A percentile compares a stretch with the other conserved stretches of the same genome.
phyloP scores from a whole-genome alignment of 345 rosid genomes.

The Arabis alpina region DNA sequence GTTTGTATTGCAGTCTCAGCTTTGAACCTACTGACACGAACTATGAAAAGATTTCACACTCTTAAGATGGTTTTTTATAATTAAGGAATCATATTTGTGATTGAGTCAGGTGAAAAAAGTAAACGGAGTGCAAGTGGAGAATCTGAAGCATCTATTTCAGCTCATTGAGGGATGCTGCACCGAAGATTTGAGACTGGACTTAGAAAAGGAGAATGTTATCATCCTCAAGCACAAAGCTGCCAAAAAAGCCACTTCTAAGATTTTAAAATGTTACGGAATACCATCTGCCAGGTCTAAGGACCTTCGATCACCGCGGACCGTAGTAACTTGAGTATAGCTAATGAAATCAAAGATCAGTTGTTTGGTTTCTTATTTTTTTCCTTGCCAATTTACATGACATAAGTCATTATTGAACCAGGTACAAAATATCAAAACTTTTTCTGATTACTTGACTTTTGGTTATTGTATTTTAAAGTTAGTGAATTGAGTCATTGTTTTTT shows the following conservation, averaged over 20 bases:
- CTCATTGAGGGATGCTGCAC: conserved; percentile 54
- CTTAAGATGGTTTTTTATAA: no score
- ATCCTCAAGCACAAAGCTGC: conserved; percentile 51
- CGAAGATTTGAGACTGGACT: conserved; percentile 59
- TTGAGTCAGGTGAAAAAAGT: conserved; percentile 70
- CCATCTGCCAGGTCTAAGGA: conserved; percentile 58
- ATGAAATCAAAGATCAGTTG: not conserved
- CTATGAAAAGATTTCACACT: not conserved
- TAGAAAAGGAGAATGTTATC: conserved; percentile 67
- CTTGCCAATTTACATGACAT: not conserved
- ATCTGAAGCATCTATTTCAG: conserved; percentile 63
- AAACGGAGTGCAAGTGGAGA: conserved; percentile 59
- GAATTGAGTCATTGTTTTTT: no score
- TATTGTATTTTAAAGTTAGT: no score
- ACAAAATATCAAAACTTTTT: no score
- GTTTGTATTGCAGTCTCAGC: not conserved
- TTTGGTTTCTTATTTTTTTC: not conserved
- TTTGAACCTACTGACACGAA: no score
- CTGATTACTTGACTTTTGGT: no score
- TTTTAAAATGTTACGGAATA: conserved; percentile 67
- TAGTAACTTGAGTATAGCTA: not conserved
- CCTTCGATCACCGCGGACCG: conserved; percentile 32
- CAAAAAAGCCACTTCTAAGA: conserved; percentile 57
- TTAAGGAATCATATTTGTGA: conserved; percentile 1
- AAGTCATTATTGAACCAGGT: not conserved